Base-by-base conservation (phyloP, 208 protist species). In the Acanthamoeba rhysodes region DNA sequence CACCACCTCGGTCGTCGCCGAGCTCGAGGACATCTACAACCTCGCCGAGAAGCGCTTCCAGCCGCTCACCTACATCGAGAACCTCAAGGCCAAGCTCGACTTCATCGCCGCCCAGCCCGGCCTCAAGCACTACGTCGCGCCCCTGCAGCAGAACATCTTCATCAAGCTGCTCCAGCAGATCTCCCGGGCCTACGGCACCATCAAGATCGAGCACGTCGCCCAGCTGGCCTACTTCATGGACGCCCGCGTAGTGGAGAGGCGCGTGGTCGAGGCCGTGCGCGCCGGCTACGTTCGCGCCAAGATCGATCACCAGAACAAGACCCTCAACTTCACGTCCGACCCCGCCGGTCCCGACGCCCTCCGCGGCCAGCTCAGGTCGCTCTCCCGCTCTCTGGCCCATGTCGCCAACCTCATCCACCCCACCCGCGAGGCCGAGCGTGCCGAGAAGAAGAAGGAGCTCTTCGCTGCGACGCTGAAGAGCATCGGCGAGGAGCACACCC, bases 31-130 rank as follows among this genome's bases (percentile, higher is more conserved):
- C 48, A 20, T 97, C 18, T 97, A 97, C 78, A 92, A 96, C 53
- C 93, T 96, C 29, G 50, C 95, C n/a, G 95, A 96, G 72, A 93
- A 95, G 55, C 96, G 72, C 62, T 95, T 96, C 27, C 37, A 96
- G 32, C 95, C 95, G 53, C 70, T 97, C 22, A 55, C 74, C 20
- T 62, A 96, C 29, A 41, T 48, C 64, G 95, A 95, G 48, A 84
- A 94, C 22, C 32, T 76, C 70, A 82, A 53, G 64, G n/a, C 90
- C 70, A 94, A 48, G 90, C 90, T 94, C 41, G 90, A 94, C 32
- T 94, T 55, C n/a, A 80, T 94, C 27, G 90, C 64, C 41, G n/a
- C 66, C n/a, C 90, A 94, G 48, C 64, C 57, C 50, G n/a, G n/a
- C 50, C 53, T 94, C 22, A 72, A 94, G 45, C 57, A 94, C 20